Conservation (phyloP, 2,329 filamentous ascomycete species). For the Penicillium janthinellum region DNA sequence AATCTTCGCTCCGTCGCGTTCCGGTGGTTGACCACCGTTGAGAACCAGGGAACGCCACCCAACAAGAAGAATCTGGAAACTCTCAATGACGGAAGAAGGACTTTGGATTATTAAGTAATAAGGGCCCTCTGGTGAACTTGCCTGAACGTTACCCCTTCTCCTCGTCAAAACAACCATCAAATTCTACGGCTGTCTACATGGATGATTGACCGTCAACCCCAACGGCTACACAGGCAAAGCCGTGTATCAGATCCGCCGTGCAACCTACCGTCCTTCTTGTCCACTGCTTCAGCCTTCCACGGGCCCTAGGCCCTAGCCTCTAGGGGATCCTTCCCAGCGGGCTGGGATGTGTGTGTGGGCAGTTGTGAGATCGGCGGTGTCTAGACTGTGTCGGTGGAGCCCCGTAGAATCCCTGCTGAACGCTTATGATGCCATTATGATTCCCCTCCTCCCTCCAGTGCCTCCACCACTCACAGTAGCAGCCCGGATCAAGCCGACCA, state of each 20-base stretch:
- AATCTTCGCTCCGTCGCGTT: slow-evolving; percentile 19
- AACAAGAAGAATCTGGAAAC: slow-evolving; percentile 1
- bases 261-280: not conserved
- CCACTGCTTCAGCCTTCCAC: no score
- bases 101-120: not conserved
- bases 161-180: no score
- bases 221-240: slow-evolving; percentile 18
- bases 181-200: not conserved
- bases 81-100: not conserved
- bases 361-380: slow-evolving; percentile 23
- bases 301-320: no score
- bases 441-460: not conserved
- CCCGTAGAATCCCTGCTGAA: not conserved
- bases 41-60: not conserved
- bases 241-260: slow-evolving; percentile 9
- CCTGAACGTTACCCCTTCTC: no score
- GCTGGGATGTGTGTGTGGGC: not conserved
- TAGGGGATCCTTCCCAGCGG: not conserved
- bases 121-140: not conserved
- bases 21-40: slow-evolving; percentile 17
- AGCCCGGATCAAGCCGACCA: not conserved
- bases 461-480: not conserved
- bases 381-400: slow-evolving; percentile 22
- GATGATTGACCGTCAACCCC: not conserved
- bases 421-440: slow-evolving; percentile 19